These are phyloP conservation scores for Diaporthe vexans DNA, from an alignment of 2,329 filamentous ascomycete species.

Conservation along the genomic window DNA sequence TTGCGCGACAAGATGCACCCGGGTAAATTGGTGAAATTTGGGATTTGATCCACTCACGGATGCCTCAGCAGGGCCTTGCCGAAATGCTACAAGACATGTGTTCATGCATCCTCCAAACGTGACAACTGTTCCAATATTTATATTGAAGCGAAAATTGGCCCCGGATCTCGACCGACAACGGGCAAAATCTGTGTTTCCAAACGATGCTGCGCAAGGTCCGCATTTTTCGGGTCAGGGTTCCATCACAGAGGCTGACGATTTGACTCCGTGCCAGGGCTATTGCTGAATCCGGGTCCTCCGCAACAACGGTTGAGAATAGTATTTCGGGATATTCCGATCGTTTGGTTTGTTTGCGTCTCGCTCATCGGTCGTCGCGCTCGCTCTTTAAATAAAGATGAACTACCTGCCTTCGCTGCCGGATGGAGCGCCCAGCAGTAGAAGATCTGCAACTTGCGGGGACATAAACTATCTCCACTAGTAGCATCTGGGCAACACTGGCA, in stretches of 20 bases:
- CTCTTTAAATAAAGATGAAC: background rate
- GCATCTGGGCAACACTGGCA: constrained; percentile 5
- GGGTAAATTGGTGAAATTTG: background rate
- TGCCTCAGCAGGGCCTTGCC: background rate
- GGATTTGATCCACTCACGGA: background rate
- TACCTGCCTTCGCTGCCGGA: background rate
- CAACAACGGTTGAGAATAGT: background rate
- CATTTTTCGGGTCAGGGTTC: background rate
- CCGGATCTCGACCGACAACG: background rate
- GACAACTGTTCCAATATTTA: too few relatives aligned
- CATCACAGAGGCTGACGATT: background rate
- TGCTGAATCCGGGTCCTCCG: background rate
- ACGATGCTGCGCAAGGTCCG: background rate
- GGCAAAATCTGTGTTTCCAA: background rate
- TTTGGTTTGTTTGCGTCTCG: background rate
- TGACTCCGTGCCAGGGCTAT: background rate
- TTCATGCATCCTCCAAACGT: background rate
- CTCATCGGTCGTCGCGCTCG: constrained; percentile 1
- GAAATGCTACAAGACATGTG: background rate
- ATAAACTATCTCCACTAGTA: constrained; percentile 21
- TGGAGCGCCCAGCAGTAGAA: background rate
- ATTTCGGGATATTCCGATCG: background rate
- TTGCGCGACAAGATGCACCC: background rate
- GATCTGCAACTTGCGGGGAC: constrained; percentile 11
- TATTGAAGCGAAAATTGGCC: background rate